Conservation (phyloP, 108 stramenopile genomes). For the Nitzschia sp. region DNA sequence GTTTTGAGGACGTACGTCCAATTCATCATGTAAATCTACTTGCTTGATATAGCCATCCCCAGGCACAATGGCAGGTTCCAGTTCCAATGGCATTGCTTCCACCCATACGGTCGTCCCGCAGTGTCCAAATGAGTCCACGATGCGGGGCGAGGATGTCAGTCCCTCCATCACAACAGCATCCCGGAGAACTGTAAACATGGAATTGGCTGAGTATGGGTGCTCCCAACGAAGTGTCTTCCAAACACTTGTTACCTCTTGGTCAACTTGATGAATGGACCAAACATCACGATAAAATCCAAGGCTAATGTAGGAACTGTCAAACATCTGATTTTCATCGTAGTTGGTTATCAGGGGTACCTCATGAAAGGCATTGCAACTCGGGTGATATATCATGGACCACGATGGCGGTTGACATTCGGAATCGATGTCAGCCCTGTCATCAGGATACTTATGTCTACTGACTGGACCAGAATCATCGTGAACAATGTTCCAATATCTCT, state of each 20-base stretch:
- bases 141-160: slow-evolving; percentile 46
- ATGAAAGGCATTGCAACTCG: slow-evolving; percentile 67
- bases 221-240: slow-evolving; percentile 51
- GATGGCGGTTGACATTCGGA: slow-evolving; percentile 4
- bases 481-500: slow-evolving; percentile 4
- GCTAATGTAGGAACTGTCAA: slow-evolving; percentile 38
- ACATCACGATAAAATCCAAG: slow-evolving; percentile 72
- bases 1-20: slow-evolving; percentile 52
- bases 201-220: slow-evolving; percentile 20
- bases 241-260: slow-evolving; percentile 11
- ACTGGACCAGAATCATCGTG: neutral
- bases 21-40: slow-evolving; percentile 42
- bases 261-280: slow-evolving; percentile 45
- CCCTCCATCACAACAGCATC: slow-evolving; percentile 72
- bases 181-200: slow-evolving; percentile 28
- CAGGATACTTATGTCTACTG: neutral
- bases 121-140: slow-evolving; percentile 61
- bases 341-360: slow-evolving; percentile 41
- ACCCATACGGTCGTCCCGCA: slow-evolving; percentile 52
- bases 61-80: slow-evolving; percentile 43
- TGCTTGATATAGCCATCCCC: slow-evolving; percentile 32
- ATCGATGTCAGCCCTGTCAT: neutral
- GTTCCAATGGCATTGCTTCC: slow-evolving; percentile 49
- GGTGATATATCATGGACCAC: slow-evolving; percentile 28
- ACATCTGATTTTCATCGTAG: slow-evolving; percentile 30